These are phyloP conservation scores for Sugiyamaella mastotermitis DNA, from an alignment of 805 yeast genomes.

Conservation along the genomic window DNA sequence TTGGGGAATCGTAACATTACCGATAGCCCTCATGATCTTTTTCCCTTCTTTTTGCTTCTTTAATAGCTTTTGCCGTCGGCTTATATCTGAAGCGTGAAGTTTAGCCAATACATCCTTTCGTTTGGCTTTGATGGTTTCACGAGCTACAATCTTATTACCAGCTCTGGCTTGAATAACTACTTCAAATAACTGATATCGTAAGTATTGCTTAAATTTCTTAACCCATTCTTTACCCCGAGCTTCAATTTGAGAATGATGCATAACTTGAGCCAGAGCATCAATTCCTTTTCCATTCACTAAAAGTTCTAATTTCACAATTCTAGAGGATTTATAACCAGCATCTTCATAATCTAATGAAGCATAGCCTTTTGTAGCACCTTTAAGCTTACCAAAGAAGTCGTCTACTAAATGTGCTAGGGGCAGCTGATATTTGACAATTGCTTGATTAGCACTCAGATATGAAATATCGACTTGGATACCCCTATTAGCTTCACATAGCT, in stretches of 20 bases:
- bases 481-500: constrained; percentile 75
- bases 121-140: constrained; percentile 91
- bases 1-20: constrained; percentile 69
- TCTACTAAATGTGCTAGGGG: constrained; percentile 90
- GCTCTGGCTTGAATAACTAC: constrained; percentile 89
- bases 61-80: constrained; percentile 81
- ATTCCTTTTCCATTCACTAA: constrained; percentile 83
- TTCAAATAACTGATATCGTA: constrained; percentile 81
- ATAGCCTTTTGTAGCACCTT: constrained; percentile 85
- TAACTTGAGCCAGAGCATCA: constrained; percentile 86
- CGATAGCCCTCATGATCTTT: constrained; percentile 71
- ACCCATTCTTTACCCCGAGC: constrained; percentile 77
- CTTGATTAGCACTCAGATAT: constrained; percentile 75
- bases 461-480: constrained; percentile 78
- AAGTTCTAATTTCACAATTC: constrained; percentile 80
- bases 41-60: constrained; percentile 93
- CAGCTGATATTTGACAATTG: constrained; percentile 66
- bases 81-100: constrained; percentile 87
- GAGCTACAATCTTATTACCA: constrained; percentile 70
- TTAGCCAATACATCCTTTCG: constrained; percentile 92
- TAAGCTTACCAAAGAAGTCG: constrained; percentile 90
- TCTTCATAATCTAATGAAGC: constrained; percentile 95
- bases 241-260: constrained; percentile 77
- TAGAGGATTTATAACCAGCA: constrained; percentile 74
- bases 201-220: constrained; percentile 67